Evolutionary conservation across 2,329 filamentous ascomycete species (phyloP), one percentile per base, ranked within the genome.

Genomic region (Aureobasidium namibiae): DNA sequence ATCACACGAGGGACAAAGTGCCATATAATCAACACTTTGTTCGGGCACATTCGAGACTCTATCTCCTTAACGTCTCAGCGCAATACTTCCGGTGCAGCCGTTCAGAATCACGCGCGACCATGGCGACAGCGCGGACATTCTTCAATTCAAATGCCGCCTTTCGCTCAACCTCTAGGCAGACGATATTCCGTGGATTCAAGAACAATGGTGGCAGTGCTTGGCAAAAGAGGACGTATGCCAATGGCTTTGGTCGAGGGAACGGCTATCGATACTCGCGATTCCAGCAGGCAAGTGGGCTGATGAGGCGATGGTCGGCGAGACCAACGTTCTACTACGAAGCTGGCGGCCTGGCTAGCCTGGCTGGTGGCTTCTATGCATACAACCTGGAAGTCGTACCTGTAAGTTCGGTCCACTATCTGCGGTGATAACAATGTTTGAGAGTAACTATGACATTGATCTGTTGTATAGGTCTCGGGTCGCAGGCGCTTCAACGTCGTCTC

Each of bases 311-410:
- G 77, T 71, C 72, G 0, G 68, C 69, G 3, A 67, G 71, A 1
- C 76, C 76, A 26, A 76, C 72, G 2, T 80, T 80, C 69, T 78
- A 76, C 66, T 74, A 76, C 44, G 72, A 79, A 63, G 66, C 76
- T 3, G 72, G 69, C 14, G 63, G 73, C 3, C 62, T 81, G 7
- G 78, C 74, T 2, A 69, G 73, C 1, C 71, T 72, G 0, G 67
- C 72, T 2, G 76, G 74, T 7, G 75, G 72, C 9, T 84, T 90
- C 69, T 91, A 90, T 75, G 76, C 84, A 59, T 78, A 75, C 68
- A 87, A 91, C 68, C 75, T 89, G 42, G 86, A 92, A 70, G 81
- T 80, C 33, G 88, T 92, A 14, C 88, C 88, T 1, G 78, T 75
- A 65, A 45, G 68, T 65, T 46, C 18, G 10, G 46, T 34, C 26